Base-by-base conservation (phyloP, 2,329 filamentous ascomycete species). In the Neophaeococcomyces aloes region DNA sequence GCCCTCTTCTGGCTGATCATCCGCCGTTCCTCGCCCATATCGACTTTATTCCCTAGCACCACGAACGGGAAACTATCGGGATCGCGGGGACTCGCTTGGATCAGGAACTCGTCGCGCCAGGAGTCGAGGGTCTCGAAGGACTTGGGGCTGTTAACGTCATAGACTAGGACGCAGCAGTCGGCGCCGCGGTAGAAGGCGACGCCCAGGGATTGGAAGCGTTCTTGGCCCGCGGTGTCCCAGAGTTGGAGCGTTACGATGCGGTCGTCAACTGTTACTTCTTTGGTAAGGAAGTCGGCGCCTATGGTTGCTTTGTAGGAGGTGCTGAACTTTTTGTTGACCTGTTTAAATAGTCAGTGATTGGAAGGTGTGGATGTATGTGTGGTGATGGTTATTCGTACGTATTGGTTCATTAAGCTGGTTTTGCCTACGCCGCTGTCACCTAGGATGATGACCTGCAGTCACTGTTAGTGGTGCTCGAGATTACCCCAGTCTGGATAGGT, bases 261-360 rank as follows among this genome's bases (percentile, higher is more conserved):
- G 68, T 96, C 91, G 67, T 96, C 91, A 43, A 98, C 89, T 53
- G 95, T 73, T 31, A 98, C 91, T 71, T 98, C 91, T 65, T 94
- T 93, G 45, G 91, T 98, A 49, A 98, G 74, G 68, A 98, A 98
- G 67, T 98, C 91, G 64, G 91, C 91, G 55, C 91, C 91, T 64
- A 98, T 98, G 35, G 91, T 98, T 48, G 91, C 91, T 72, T 98
- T 98, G 79, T 98, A 98, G 72, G 88, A 95, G 56, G 88, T 89
- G 65, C 88, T 95, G 74, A 98, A 98, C 67, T 98, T 96, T 73
- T 98, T 98, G 75, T 98, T 98, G 77, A 98, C 89, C 89, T 96
- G 56, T 38, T 49, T 57, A 44, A 57, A 4, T 5, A 15, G 27
- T 41, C 42, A 34, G n/a, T 34, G 25, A 43, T 29, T 46, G 44